Base-by-base conservation (phyloP, 257 asterid species). In the Lavandula angustifolia region DNA sequence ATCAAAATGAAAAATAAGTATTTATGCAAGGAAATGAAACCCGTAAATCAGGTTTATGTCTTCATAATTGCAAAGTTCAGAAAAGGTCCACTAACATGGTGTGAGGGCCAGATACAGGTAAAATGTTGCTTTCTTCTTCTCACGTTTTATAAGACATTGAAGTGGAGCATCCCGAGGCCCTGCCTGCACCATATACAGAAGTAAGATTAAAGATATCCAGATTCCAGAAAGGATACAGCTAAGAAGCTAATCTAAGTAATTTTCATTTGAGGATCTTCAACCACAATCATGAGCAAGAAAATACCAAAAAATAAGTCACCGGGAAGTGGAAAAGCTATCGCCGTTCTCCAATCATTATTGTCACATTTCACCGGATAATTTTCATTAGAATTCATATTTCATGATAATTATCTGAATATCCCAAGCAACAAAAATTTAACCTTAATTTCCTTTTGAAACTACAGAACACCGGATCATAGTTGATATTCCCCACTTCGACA, bases 121-220 rank as follows among this genome's bases (percentile, higher is more conserved):
- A 79, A 92, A 92, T 29, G 81, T 72, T 1, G 85, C 81, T 7
- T 69, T 92, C 87, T 87, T 92, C 88, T 92, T 89, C 90, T 92
- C 95, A 9, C 98, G 98, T 64, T 84, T 87, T 67, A 92, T 89
- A 46, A 92, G 77, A 76, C 98, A 92, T 56, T 89, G 91, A 80
- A 79, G 73, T 1, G 96, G 95, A 71, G 78, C 35, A 31, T 87
- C 97, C 3, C 89, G 83, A 33, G 96, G 97, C 73, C 97, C 98
- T 14, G 96, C 86, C 97, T 92, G 97, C 87, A 62, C 56, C 73
- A 59, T 66, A 54, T 2, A 60, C 54, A 41, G 13, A 33, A 52
- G 60, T 22, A 22, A 22, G 27, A 22, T 57, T 32, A 34, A 60
- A 6, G 38, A 14, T 58, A 40, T 22, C 27, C 65, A 72, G 34